These are phyloP conservation scores for Parastagonospora nodorum DNA, from an alignment of 2,329 filamentous ascomycete genomes.

Conservation along the genomic window DNA sequence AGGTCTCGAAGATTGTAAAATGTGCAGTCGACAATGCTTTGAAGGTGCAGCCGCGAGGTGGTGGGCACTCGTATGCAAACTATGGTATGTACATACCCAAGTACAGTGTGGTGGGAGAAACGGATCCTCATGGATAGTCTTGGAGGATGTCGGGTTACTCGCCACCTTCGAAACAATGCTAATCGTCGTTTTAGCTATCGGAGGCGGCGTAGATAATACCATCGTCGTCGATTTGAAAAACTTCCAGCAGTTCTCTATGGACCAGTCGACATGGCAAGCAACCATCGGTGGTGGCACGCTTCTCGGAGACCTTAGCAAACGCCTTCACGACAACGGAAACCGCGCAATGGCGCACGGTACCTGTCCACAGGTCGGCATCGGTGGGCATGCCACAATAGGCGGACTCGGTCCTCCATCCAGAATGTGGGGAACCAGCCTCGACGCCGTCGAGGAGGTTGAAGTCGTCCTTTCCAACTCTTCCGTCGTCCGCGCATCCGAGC, in stretches of 20 bases:
- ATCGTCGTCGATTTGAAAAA: constrained; percentile 57
- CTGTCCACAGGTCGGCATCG: constrained; percentile 44
- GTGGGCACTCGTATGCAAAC: constrained; percentile 67
- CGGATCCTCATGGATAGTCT: too few species aligned
- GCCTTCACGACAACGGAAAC: constrained; percentile 41
- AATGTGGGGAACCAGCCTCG: too few species aligned
- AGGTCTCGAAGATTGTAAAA: constrained; percentile 62
- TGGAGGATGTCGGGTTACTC: background rate
- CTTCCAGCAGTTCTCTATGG: constrained; percentile 54
- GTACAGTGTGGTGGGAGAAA: background rate
- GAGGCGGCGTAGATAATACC: constrained; percentile 52
- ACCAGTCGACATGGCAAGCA: constrained; percentile 51
- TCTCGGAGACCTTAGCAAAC: constrained; percentile 47
- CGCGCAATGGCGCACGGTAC: constrained; percentile 56
- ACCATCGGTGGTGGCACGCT: constrained; percentile 57
- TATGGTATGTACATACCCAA: constrained; percentile 33
- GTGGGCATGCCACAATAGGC: constrained; percentile 45
- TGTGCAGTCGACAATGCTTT: constrained; percentile 59
- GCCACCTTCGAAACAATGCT: background rate
- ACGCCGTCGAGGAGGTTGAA: constrained; percentile 39
- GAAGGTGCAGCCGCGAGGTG: constrained; percentile 66
- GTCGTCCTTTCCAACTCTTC: constrained; percentile 49
- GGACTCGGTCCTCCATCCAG: constrained; percentile 41
- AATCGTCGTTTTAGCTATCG: background rate
- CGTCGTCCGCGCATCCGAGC: constrained; percentile 45